These are phyloP conservation scores for Tetrahymena malaccensis DNA, from an alignment of 73 alveolate genomes.

Conservation along the genomic window DNA sequence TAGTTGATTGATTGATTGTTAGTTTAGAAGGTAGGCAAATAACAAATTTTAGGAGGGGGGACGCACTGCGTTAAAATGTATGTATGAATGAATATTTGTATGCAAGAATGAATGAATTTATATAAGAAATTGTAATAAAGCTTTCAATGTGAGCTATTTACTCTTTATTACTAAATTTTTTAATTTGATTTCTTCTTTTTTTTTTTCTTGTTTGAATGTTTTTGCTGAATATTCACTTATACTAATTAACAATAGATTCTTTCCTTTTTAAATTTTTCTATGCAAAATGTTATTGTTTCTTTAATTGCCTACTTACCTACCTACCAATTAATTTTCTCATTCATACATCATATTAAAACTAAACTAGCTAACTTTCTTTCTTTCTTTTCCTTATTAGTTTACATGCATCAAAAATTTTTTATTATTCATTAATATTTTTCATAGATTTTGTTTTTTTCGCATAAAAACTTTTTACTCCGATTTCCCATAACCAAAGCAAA, in stretches of 20 bases:
- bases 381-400: neutral
- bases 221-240: neutral
- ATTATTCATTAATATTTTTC: too few relatives aligned
- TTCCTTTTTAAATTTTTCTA: neutral
- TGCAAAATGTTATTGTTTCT: neutral
- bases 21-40: too few relatives aligned
- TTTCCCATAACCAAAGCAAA: neutral
- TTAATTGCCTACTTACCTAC: neutral
- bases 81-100: neutral
- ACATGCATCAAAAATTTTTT: neutral
- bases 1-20: neutral
- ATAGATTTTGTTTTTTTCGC: neutral
- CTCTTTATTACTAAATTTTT: neutral
- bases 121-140: neutral
- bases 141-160: neutral
- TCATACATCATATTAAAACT: too few relatives aligned
- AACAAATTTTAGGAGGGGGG: neutral
- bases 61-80: neutral
- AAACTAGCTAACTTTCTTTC: neutral
- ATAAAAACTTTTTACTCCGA: neutral
- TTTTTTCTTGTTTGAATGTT: neutral
- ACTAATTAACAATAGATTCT: neutral
- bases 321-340: neutral
- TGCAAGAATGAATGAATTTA: neutral
- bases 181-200: neutral